These are phyloP conservation scores for Lathyrus aphaca DNA, from an alignment of 306 rosid genomes.

Conservation along the genomic window DNA sequence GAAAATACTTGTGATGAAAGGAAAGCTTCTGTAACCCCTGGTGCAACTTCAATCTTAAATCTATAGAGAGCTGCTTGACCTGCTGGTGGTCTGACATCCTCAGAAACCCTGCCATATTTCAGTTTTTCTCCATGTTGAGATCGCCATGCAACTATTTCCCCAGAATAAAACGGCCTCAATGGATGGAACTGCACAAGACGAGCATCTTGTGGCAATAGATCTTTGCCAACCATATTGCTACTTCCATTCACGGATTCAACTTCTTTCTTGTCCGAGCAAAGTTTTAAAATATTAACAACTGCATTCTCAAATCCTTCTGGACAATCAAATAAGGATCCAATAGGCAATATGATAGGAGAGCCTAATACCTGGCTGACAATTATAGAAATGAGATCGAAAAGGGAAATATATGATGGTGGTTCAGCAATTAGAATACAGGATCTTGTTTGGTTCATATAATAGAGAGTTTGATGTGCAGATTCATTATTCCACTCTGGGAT, in stretches of 20 bases:
- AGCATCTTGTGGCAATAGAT: constrained; percentile 86
- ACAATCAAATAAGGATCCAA: constrained; percentile 80
- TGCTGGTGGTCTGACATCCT: constrained; percentile 84
- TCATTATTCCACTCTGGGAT: constrained; percentile 78
- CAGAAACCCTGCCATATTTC: constrained; percentile 81
- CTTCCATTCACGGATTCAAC: constrained; percentile 59
- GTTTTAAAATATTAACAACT: constrained; percentile 72
- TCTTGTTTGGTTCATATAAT: constrained; percentile 68
- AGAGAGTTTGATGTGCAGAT: constrained; percentile 66
- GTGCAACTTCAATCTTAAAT: constrained; percentile 76
- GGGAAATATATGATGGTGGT: constrained; percentile 77
- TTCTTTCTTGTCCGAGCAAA: constrained; percentile 81
- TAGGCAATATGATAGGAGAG: constrained; percentile 80
- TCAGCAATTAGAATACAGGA: constrained; percentile 77
- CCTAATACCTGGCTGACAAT: constrained; percentile 88
- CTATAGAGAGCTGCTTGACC: constrained; percentile 96
- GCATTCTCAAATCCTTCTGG: constrained; percentile 87
- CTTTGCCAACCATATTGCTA: constrained; percentile 71
- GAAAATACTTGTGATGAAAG: constrained; percentile 91
- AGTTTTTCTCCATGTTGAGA: constrained; percentile 89
- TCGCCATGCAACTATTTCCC: constrained; percentile 98
- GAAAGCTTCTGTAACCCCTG: constrained; percentile 58
- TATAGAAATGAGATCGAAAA: constrained; percentile 78
- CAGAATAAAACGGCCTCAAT: constrained; percentile 88
- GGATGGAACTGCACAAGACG: constrained; percentile 95